Evolutionary conservation across 805 yeast species (phyloP), one percentile per base, ranked within the genome.

Genomic region (Wickerhamomyces hampshirensis): DNA sequence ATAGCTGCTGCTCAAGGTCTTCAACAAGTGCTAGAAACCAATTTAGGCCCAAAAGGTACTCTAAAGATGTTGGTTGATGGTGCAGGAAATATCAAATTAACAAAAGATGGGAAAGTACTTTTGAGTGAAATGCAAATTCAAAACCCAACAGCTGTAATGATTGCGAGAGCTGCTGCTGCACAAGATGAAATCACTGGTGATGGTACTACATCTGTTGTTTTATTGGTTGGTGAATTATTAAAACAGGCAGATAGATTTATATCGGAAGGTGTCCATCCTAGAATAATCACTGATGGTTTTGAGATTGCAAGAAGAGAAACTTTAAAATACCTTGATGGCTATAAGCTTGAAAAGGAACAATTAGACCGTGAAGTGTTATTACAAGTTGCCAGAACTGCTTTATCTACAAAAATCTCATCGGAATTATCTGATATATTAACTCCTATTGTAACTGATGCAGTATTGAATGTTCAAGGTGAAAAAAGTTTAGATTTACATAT

Each of bases 161-260:
- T 84, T 64, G 95, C 98, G 3, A 75, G 98, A 47, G 98, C 98
- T 11, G 98, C 98, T 33, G 79, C 96, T 31, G 97, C 98, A 0
- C 98, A 93, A 64, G 98, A 93, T 61, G 98, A 93, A 62, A 87
- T 93, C 57, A 85, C 98, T n/a, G 98, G 98, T 34, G 98, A 93
- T 63, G 98, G 98, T 46, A 93, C 98, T 37, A 91, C 98, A 5
- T 84, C 96, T 2, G 98, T 93, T 37, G 91, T 89, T 30, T 70
- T 94, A 44, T 72, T 89, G 37, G 98, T 93, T 29, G 98, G 98
- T 38, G 97, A 91, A 60, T 68, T 93, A 43, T 72, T 93, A 58
- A 86, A 85, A 59, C 98, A 93, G 63, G 96, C 98, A 18, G 93
- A 91, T 59, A 74, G 97, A 49, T 89, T 76, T 58, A 78, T 86